Percentiles rank a stretch among this genome's conserved stretches.
Evolutionary conservation across 805 yeast genomes (phyloP).

Genomic region (Candida montana): DNA sequence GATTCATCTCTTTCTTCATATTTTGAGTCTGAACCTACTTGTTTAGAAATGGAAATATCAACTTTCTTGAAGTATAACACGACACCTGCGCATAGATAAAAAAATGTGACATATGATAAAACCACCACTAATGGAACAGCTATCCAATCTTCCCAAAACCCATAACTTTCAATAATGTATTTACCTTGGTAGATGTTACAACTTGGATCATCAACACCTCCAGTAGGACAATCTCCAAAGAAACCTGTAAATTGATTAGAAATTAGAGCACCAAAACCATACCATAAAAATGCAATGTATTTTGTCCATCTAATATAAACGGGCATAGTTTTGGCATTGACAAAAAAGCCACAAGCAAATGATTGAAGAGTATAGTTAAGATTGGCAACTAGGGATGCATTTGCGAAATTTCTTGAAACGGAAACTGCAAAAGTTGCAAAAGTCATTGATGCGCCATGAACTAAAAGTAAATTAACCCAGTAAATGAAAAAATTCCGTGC

Average conservation of each 20-base stretch:
- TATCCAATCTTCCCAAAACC: slow-evolving; percentile 61
- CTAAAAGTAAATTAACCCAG: slow-evolving; percentile 53
- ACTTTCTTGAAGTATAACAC: slow-evolving; percentile 41
- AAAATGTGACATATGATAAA: slow-evolving; percentile 54
- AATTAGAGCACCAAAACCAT: slow-evolving; percentile 62
- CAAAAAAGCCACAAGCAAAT: slow-evolving; percentile 78
- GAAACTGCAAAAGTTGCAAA: slow-evolving; percentile 40
- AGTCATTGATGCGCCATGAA: slow-evolving; percentile 52
- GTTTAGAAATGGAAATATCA: slow-evolving; percentile 21
- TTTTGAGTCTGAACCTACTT: slow-evolving; percentile 8
- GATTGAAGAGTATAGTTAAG: slow-evolving; percentile 44
- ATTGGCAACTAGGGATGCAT: slow-evolving; percentile 21
- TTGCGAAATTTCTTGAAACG: slow-evolving; percentile 22
- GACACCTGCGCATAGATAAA: slow-evolving; percentile 42
- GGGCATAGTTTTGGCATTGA: slow-evolving; percentile 68
- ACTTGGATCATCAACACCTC: slow-evolving; percentile 13
- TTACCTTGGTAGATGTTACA: slow-evolving; percentile 51
- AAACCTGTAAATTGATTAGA: slow-evolving; percentile 63
- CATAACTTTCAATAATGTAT: slow-evolving; percentile 49
- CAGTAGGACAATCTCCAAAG: slow-evolving; percentile 52
- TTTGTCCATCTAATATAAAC: slow-evolving; percentile 85
- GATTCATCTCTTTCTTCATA: slow-evolving; percentile 5
- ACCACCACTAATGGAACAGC: slow-evolving; percentile 58
- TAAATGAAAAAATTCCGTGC: slow-evolving; percentile 50
- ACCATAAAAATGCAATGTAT: slow-evolving; percentile 73